Base-by-base conservation (phyloP, 2,329 filamentous ascomycete genomes). In the Colletotrichum truncatum region DNA sequence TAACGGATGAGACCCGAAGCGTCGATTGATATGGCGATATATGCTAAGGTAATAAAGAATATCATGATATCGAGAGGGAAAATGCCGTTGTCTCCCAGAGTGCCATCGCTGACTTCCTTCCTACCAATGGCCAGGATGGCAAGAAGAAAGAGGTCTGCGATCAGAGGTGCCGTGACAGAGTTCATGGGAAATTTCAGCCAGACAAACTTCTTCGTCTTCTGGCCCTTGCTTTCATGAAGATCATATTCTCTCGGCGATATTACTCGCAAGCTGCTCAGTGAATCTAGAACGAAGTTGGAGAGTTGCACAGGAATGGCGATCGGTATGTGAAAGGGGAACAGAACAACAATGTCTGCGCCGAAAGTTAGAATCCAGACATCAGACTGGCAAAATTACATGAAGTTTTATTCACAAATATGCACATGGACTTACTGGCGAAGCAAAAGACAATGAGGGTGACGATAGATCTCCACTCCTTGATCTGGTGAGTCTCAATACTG, bases 21-120 rank as follows among this genome's bases (percentile, higher is more conserved):
- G 68, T 93, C 91, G 64, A 93, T 91, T 0, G 90, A 93, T 46
- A 93, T 92, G 48, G 91, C 91, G 64, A 93, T 92, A 70, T 93
- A 93, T 3, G 91, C 91, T 43, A 92, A 74, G 0, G 89, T 91
- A 43, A 93, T 80, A 77, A 93, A 93, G 77, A 93, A 93, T 14
- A 83, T 78, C 89, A 93, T 92, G 66, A 93, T 92, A 66, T 93
- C 90, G 69, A 91, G 84, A 0, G 91, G 91, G 2, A 82, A 81
- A 69, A 93, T 93, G 71, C 88, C 81, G 70, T 91, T 79, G 1
- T 88, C 81, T 0, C 90, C 90, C 7, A 91, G 75, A 0, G 88
- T 92, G 2, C 91, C 91, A 70, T 87, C 90, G n/a, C 85, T 80
- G 1, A 93, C 89, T 76, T 93, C 91, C 60, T 84, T 69, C 21